phyloP scores from a whole-genome alignment of 2,329 filamentous ascomycete genomes.

The Tolypocladium pustulatum region DNA sequence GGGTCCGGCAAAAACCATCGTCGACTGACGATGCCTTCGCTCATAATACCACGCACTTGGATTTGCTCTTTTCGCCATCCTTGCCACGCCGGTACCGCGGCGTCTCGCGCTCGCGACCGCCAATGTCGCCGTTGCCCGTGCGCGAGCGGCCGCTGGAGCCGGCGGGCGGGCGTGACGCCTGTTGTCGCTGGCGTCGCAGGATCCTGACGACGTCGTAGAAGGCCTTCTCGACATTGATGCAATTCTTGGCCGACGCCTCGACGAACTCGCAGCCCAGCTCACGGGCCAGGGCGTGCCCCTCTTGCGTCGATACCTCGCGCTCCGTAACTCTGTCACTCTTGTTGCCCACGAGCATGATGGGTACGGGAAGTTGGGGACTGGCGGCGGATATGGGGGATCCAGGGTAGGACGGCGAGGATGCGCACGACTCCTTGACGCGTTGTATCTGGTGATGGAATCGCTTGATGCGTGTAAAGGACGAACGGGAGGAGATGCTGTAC shows the following conservation, averaged over 20 bases:
- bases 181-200: conserved; percentile 71
- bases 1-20: neutral
- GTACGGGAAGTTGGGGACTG: conserved; percentile 58
- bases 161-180: conserved; percentile 29
- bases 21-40: conserved; percentile 3
- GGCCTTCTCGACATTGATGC: conserved; percentile 95
- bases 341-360: conserved; percentile 97
- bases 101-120: conserved; percentile 19
- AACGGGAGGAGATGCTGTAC: conserved; percentile 95
- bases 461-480: conserved; percentile 89
- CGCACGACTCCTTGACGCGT: conserved; percentile 85
- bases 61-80: conserved; percentile 24
- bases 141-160: conserved; percentile 26
- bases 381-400: conserved; percentile 58
- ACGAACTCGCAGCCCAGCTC: conserved; percentile 94
- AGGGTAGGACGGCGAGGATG: conserved; percentile 65
- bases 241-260: conserved; percentile 94
- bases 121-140: conserved; percentile 24
- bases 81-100: conserved; percentile 21
- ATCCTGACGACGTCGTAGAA: conserved; percentile 96
- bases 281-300: conserved; percentile 82
- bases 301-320: conserved; percentile 91
- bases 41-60: conserved; percentile 30
- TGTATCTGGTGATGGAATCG: conserved; percentile 96
- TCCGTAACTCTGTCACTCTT: conserved; percentile 96